phyloP scores from a whole-genome alignment of 2,329 filamentous ascomycete genomes.

The Fonsecaea erecta region DNA sequence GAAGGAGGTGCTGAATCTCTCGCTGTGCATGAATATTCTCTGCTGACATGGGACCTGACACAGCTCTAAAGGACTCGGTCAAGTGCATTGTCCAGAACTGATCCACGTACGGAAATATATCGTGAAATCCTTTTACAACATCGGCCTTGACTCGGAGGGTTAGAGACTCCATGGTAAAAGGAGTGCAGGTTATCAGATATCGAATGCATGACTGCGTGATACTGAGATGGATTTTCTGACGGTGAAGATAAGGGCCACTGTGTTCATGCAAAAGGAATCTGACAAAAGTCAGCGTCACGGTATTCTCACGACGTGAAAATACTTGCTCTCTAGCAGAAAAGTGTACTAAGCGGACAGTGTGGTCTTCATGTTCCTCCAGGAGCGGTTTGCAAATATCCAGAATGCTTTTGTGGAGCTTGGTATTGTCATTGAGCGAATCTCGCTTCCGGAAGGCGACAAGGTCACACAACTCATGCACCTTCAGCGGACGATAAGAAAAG shows the following conservation, averaged over 20 bases:
- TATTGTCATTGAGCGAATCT: neutral
- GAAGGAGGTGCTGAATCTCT: neutral
- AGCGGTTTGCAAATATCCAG: neutral
- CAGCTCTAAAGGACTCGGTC: conserved; percentile 16
- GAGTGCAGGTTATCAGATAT: conserved; percentile 11
- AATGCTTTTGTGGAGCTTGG: neutral
- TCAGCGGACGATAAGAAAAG: neutral
- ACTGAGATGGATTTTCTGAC: neutral
- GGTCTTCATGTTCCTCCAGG: neutral
- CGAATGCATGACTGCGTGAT: conserved; percentile 7
- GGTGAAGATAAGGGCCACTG: conserved; percentile 9
- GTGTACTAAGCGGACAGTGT: neutral
- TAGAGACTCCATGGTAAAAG: neutral
- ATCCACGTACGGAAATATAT: conserved; percentile 40
- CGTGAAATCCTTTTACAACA: conserved; percentile 8
- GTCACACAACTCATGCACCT: neutral
- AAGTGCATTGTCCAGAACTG: conserved; percentile 1
- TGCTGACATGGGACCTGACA: neutral
- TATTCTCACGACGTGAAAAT: no score
- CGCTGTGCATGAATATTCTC: neutral
- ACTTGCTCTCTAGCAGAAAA: neutral
- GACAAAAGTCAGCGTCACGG: neutral
- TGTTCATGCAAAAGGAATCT: neutral
- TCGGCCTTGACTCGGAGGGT: neutral
- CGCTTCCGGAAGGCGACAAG: neutral